These are phyloP conservation scores for Xerocomellus intermedius DNA, from an alignment of 768 basidiomycete species.

Conservation along the genomic window DNA sequence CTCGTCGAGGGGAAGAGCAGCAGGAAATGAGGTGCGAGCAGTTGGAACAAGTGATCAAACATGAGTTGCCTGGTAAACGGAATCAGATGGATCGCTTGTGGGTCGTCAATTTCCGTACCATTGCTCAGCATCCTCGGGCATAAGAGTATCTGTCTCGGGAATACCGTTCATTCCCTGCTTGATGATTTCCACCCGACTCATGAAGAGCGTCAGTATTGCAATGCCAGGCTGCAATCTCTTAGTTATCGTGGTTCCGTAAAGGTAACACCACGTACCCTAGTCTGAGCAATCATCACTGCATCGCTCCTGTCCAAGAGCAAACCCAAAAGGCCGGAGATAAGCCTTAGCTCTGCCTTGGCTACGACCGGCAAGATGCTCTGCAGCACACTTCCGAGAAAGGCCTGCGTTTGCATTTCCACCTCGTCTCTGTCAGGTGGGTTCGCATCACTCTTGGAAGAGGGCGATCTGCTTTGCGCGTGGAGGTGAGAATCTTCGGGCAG, in stretches of 20 bases:
- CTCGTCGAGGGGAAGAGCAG: conserved; percentile 90
- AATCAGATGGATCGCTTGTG: conserved; percentile 7
- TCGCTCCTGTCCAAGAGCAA: conserved; percentile 79
- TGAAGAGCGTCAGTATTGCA: conserved; percentile 84
- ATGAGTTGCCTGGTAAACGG: conserved; percentile 66
- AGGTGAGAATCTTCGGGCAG: conserved; percentile 53
- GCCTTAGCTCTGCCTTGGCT: conserved; percentile 71
- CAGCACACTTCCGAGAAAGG: conserved; percentile 80
- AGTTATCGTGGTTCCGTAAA: neutral
- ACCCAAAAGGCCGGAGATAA: conserved; percentile 84
- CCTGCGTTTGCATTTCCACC: conserved; percentile 86
- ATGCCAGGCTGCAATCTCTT: conserved; percentile 72
- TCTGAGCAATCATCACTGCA: conserved; percentile 67
- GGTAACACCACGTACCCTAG: conserved; percentile 57
- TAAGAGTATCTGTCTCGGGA: conserved; percentile 57
- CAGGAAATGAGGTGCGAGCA: conserved; percentile 73
- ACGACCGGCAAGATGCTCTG: conserved; percentile 86
- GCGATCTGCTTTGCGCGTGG: conserved; percentile 18
- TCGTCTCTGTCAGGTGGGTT: conserved; percentile 51
- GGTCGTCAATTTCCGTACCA: conserved; percentile 49
- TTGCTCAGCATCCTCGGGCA: conserved; percentile 75
- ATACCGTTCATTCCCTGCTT: conserved; percentile 63
- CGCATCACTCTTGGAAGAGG: conserved; percentile 15
- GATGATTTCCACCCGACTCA: conserved; percentile 91
- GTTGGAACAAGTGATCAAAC: conserved; percentile 84